These are phyloP conservation scores for Claviceps quebecensis DNA, from an alignment of 2,329 filamentous ascomycete genomes.

Conservation along the genomic window DNA sequence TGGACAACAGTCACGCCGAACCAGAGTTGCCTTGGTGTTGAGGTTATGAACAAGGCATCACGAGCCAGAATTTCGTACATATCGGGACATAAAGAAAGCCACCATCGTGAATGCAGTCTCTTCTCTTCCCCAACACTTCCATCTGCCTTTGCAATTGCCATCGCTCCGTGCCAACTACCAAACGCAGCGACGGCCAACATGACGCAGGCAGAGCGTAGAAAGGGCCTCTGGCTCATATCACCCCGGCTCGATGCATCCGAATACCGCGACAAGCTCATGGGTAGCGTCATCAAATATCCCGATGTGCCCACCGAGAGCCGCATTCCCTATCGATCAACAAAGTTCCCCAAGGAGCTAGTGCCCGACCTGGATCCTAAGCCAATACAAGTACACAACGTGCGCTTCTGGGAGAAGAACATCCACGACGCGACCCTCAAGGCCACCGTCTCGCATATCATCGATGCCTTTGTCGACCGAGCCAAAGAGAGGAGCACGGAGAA, in stretches of 20 bases:
- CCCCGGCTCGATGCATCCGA: constrained; percentile 14
- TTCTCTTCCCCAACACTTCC: background rate
- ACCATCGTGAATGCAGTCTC: background rate
- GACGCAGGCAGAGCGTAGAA: constrained; percentile 3
- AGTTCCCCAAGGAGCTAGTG: constrained; percentile 13
- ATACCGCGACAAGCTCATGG: constrained; percentile 17
- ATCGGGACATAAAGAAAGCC: too few relatives aligned
- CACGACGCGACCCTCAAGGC: constrained; percentile 13
- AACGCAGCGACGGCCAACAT: background rate
- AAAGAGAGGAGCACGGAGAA: constrained; percentile 10
- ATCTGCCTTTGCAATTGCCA: background rate
- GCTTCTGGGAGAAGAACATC: constrained; percentile 15
- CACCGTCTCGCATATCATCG: constrained; percentile 14
- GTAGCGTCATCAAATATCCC: constrained; percentile 17
- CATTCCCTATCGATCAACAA: constrained; percentile 12
- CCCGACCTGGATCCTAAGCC: constrained; percentile 15
- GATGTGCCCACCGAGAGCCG: constrained; percentile 14
- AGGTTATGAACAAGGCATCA: too few relatives aligned
- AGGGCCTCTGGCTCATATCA: constrained; percentile 14
- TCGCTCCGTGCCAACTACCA: background rate
- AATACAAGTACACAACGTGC: constrained; percentile 14
- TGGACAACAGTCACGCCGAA: too few relatives aligned
- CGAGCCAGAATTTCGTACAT: too few relatives aligned
- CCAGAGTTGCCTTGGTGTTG: too few relatives aligned
- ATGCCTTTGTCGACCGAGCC: constrained; percentile 13